Evolutionary conservation across 2,329 filamentous ascomycete species (phyloP).

Genomic region (Botrytis deweyae): DNA sequence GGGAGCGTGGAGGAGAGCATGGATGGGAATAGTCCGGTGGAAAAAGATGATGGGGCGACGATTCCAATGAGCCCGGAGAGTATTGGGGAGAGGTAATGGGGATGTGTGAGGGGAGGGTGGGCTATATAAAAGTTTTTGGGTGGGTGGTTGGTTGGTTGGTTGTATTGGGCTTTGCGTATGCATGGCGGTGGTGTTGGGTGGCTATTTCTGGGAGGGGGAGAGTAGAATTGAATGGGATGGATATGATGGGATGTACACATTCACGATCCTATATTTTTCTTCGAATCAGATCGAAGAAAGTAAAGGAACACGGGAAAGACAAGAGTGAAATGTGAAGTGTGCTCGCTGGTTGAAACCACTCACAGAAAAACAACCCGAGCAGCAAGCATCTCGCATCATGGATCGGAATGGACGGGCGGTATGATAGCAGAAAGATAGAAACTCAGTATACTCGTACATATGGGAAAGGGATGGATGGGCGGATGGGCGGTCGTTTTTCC

Average conservation of each 20-base stretch:
- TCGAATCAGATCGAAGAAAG: not conserved
- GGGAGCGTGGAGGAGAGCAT: slow-evolving; percentile 62
- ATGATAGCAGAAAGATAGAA: not conserved
- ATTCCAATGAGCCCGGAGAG: slow-evolving; percentile 87
- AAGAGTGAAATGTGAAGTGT: not conserved
- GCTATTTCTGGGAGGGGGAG: not conserved
- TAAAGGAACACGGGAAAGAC: not conserved
- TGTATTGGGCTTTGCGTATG: not conserved
- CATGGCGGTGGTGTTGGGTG: not conserved
- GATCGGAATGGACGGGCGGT: not conserved
- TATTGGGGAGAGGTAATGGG: slow-evolving; percentile 27
- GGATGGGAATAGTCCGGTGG: slow-evolving; percentile 52
- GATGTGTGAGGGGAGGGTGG: not conserved
- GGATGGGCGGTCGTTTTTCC: not conserved
- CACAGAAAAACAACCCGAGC: not conserved
- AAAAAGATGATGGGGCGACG: slow-evolving; percentile 65
- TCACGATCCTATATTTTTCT: not conserved
- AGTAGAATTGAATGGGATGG: not conserved
- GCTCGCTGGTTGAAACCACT: not conserved
- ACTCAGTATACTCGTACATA: slow-evolving; percentile 11
- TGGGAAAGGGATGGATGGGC: slow-evolving; percentile 1
- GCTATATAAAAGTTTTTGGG: slow-evolving; percentile 15
- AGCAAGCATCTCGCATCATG: not conserved
- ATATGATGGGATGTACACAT: not conserved
- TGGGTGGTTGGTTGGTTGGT: not conserved